Conservation (phyloP, 257 asterid genomes). For the Fraxinus cuspidata region DNA sequence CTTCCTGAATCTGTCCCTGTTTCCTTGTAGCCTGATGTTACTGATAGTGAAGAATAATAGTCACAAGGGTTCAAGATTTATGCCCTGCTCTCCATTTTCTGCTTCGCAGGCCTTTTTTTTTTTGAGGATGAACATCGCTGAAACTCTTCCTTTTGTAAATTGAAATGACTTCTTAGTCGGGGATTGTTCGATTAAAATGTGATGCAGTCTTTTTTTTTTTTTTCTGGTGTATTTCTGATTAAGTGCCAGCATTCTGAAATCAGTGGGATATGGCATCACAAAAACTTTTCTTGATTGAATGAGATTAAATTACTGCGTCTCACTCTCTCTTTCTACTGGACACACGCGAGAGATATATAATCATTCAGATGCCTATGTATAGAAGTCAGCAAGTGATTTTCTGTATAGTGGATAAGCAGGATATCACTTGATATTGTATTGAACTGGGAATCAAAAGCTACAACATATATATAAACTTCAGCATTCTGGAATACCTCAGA, state of each 20-base stretch:
- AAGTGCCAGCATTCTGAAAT: neutral
- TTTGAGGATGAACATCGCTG: neutral
- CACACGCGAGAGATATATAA: neutral
- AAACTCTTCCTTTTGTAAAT: neutral
- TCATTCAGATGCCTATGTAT: conserved; percentile 18
- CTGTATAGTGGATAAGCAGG: neutral
- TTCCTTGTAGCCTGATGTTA: neutral
- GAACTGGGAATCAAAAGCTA: conserved; percentile 34
- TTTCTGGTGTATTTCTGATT: neutral
- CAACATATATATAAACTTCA: conserved; percentile 28
- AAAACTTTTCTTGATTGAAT: conserved; percentile 11
- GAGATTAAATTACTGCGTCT: neutral
- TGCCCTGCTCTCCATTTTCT: neutral
- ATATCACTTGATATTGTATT: conserved; percentile 28
- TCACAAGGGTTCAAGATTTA: neutral
- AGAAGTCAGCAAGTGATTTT: neutral
- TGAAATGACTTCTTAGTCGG: neutral
- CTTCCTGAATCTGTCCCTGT: neutral
- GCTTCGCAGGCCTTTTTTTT: neutral
- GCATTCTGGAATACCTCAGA: conserved; percentile 26
- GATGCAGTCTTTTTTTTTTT: neutral
- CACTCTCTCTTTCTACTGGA: neutral
- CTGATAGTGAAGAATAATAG: neutral
- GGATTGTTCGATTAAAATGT: neutral
- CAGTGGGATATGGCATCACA: neutral